These are phyloP conservation scores for Leccinum ochraceum DNA, from an alignment of 768 basidiomycete species.

Conservation along the genomic window DNA sequence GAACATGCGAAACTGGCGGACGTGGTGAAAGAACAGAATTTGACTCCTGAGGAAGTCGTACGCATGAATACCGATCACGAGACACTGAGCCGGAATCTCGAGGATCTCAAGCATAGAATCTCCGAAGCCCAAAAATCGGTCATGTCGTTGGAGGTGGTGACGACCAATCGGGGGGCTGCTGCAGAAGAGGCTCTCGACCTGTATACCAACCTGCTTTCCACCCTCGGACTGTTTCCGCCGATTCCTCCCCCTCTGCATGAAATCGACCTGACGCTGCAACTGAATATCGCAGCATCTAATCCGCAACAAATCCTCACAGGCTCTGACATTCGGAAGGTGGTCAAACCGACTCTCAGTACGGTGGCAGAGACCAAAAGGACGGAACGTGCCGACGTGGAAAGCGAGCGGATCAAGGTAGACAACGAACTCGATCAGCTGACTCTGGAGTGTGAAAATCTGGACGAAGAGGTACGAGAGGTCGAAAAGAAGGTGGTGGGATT, in stretches of 20 bases:
- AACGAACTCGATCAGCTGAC: slow-evolving; percentile 79
- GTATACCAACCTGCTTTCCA: slow-evolving; percentile 74
- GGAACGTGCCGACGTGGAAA: slow-evolving; percentile 70
- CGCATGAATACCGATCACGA: slow-evolving; percentile 93
- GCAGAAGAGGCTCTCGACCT: slow-evolving; percentile 81
- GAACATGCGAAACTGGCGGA: slow-evolving; percentile 65
- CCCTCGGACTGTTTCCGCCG: slow-evolving; percentile 76
- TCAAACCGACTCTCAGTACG: slow-evolving; percentile 75
- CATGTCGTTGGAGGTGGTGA: slow-evolving; percentile 80
- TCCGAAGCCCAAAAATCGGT: slow-evolving; percentile 69
- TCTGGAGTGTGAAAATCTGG: slow-evolving; percentile 77
- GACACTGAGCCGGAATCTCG: slow-evolving; percentile 66
- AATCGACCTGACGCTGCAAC: slow-evolving; percentile 75
- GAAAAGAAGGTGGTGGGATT: slow-evolving; percentile 71
- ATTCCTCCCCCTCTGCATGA: slow-evolving; percentile 69
- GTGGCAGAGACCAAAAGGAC: slow-evolving; percentile 72
- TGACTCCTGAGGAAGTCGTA: slow-evolving; percentile 87
- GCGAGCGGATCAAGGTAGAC: slow-evolving; percentile 77
- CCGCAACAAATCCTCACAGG: slow-evolving; percentile 68
- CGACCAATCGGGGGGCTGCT: slow-evolving; percentile 74
- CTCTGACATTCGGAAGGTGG: slow-evolving; percentile 64
- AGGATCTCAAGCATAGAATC: slow-evolving; percentile 76
- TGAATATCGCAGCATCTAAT: slow-evolving; percentile 77
- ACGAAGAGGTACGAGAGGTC: slow-evolving; percentile 72
- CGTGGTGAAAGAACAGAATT: slow-evolving; percentile 82